Evolutionary conservation across 1,139 yeast genomes (phyloP), one percentile per base, ranked within the genome.

Genomic region (Candida tropicalis): DNA sequence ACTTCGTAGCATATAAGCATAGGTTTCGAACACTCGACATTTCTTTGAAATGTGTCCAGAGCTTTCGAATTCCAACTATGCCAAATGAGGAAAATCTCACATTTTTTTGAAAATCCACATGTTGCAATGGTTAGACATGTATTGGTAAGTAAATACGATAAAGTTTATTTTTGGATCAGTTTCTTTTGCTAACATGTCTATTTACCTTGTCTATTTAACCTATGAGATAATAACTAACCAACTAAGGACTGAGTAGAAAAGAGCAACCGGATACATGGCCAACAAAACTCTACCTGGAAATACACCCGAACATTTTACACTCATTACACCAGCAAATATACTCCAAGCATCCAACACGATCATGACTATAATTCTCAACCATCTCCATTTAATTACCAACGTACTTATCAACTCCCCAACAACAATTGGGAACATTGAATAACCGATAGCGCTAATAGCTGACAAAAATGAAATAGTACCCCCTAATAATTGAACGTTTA

Each of bases 401-500:
- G 84, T 68, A 37, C 87, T 76, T n/a, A 83, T 49, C 4, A 82
- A 44, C 5, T 86, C 82, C 0, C 90, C 88, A 8, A 84, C 55
- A 4, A 84, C 78, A 32, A 88, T 71, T 2, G 96, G 96, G 63
- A 88, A 87, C 61, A 87, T 65, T 13, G 91, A 83, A 65, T 88
- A 88, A 1, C 96, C 95, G 2, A 87, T 77, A 22, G 91, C 87
- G 55, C 90, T 82, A 43, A 88, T 71, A 23, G 95, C 91, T 43
- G 87, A 87, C 70, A 88, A 79, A 54, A 85, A 85, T 0, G 77
- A 69, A 29, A 84, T 80, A 33, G 81, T 73, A 4, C 91, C 90
- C 8, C 91, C 90, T 27, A 88, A 70, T 35, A 88, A 71, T 60
- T 87, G 91, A 51, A 86, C 82, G 61, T 88, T 88, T 45, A 86